These are phyloP conservation scores for Leersia perrieri DNA, from an alignment of 176 grass and related monocot species.

Conservation along the genomic window DNA sequence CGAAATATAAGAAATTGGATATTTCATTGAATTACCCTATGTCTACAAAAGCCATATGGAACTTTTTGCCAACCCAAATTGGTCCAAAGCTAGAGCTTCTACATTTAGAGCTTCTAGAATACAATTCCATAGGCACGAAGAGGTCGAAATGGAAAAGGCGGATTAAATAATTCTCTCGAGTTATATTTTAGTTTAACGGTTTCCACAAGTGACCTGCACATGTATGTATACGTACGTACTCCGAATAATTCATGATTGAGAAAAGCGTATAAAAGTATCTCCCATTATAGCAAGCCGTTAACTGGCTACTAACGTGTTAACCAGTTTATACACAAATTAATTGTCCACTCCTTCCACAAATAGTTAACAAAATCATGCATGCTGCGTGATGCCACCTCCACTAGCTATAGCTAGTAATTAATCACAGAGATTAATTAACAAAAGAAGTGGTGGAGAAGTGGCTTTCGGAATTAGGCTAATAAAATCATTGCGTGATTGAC, in stretches of 20 bases:
- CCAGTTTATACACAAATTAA: not conserved
- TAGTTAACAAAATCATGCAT: not conserved
- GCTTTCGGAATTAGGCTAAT: conserved; percentile 29
- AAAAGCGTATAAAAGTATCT: not conserved
- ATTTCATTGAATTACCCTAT: not conserved
- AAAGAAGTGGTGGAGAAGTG: conserved; percentile 29
- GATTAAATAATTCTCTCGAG: not conserved
- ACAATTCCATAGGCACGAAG: not conserved
- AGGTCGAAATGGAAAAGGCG: not conserved
- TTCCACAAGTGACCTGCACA: not conserved
- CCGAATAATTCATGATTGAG: not conserved
- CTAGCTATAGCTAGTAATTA: not conserved
- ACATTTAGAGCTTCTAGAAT: not conserved
- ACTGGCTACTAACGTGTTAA: not conserved
- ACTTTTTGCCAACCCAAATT: not conserved
- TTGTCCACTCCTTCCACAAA: not conserved
- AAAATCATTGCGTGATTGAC: not conserved
- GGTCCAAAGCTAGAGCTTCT: not conserved
- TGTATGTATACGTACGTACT: not conserved
- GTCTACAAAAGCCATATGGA: not conserved
- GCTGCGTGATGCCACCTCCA: not conserved
- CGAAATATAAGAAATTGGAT: not conserved
- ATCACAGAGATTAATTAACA: not conserved
- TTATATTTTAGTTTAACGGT: not conserved
- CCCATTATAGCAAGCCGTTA: not conserved